Evolutionary conservation across 2,329 filamentous ascomycete genomes (phyloP), one percentile per base, ranked within the genome.

Genomic region (Rhexocercosporidium sp.): DNA sequence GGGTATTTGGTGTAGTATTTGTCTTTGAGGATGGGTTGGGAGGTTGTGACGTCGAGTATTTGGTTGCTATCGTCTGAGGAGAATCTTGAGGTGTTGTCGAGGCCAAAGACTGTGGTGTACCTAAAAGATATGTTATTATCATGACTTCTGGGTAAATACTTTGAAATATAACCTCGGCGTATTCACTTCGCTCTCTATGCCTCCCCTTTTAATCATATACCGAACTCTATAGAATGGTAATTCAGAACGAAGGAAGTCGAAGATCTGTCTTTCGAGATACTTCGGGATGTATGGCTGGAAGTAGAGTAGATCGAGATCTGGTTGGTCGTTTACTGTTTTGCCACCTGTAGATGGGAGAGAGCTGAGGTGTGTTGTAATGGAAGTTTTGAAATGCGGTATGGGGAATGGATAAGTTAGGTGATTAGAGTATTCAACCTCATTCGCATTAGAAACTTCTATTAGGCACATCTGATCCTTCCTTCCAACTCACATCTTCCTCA

Each of bases 151-250:
- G 5, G 41, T 8, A 20, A 39, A 6, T 29, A 16, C 12, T n/a
- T 29, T 25, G 41, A 54, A 18, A 67, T 71, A 60, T 73, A 82
- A n/a, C 81, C 84, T 81, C 44, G 84, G 84, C 5, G 84, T 88
- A 49, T 78, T 79, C 75, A 94, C 88, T 25, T 86, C 81, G 0
- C 88, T 90, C 64, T 89, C 84, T 1, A 86, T 78, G 0, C 86
- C 84, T 3, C 87, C 87, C 8, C 92, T 86, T 63, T 87, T 90
- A 73, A 94, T 92, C 37, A 84, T 88, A 74, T 94, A 94, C 72
- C 88, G 84, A 3, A 94, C 91, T 62, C 90, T 85, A 74, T 94
- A 93, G 79, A 94, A 94, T 9, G 90, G 90, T 1, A 95, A 79
- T 68, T 91, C 85, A n/a, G 82, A 78, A 1, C 92, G 86, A 1